Evolutionary conservation across 768 basidiomycete species (phyloP), one percentile per base, ranked within the genome.

Genomic region (Russula vinacea): DNA sequence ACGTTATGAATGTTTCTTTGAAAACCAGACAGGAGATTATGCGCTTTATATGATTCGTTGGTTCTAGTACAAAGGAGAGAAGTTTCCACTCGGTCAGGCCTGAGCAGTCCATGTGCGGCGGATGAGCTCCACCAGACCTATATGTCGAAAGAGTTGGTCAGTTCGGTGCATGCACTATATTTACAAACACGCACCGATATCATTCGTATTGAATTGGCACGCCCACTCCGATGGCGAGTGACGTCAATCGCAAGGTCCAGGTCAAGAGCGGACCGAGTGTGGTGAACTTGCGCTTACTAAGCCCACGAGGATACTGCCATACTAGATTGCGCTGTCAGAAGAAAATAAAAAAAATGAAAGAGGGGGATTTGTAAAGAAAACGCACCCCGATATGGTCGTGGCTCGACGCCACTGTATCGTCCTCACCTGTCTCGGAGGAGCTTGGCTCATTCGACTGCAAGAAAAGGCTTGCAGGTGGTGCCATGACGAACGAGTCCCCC

Each of bases 241-340:
- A 98, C 6, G 86, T 78, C 7, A 83, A 75, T 52, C 94, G 83
- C 60, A 98, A 79, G 8, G 79, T 74, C 96, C 95, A 98, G n/a
- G 79, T 84, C 14, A 75, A 70, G 52, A 87, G 59, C 1, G 79
- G 84, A 13, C 91, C 95, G 62, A 94, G 57, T 50, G 86, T 68
- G n/a, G 94, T 92, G 81, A 90, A 97, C 77, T 99, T n/a, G n/a
- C n/a, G n/a, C n/a, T n/a, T 98, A 98, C 80, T 98, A n/a, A 96
- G 29, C 5, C 29, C 56, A 88, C 85, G 49, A 96, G 62, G 62
- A 85, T 75, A 11, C 81, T 73, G 72, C 94, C 90, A 67, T 94
- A 93, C 90, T 94, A 17, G 16, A 26, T 3, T 3, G 19, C 2
- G 3, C 37, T 19, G 5, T 10, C n/a, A 2, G 22, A 10, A n/a